phyloP scores from a whole-genome alignment of 805 yeast species.

The Metschnikowia baotianmanensis region DNA sequence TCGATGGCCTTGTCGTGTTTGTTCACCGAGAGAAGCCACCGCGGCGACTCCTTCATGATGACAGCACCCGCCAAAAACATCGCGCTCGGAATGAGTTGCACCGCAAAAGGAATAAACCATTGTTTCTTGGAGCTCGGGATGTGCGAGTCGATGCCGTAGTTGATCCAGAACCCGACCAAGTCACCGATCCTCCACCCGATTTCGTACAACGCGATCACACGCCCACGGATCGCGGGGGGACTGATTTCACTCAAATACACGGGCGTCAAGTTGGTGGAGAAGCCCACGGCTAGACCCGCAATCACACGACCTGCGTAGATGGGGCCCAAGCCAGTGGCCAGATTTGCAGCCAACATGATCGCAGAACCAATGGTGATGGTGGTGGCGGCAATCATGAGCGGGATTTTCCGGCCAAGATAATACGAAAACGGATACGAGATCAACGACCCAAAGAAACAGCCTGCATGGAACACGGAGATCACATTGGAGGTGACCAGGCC shows the following conservation, averaged over 20 bases:
- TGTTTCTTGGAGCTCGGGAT: conserved; percentile 27
- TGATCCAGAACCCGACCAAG: conserved; percentile 39
- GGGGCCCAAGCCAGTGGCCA: conserved; percentile 31
- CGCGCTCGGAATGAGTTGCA: conserved; percentile 38
- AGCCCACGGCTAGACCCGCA: conserved; percentile 37
- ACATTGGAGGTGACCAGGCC: conserved; percentile 29
- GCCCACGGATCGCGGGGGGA: conserved; percentile 38
- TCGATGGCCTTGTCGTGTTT: conserved; percentile 31
- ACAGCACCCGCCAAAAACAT: conserved; percentile 32
- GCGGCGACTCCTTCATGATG: conserved; percentile 34
- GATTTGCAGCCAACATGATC: conserved; percentile 33
- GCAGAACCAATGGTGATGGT: conserved; percentile 37
- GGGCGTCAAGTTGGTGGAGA: conserved; percentile 36
- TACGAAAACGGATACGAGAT: conserved; percentile 36
- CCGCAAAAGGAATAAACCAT: conserved; percentile 41
- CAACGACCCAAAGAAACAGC: conserved; percentile 40
- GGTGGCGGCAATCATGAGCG: conserved; percentile 32
- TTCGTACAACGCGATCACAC: conserved; percentile 32
- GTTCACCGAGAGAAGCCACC: conserved; percentile 36
- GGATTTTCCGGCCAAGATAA: conserved; percentile 32
- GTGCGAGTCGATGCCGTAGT: conserved; percentile 32
- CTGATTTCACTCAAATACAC: conserved; percentile 35
- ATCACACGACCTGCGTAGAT: conserved; percentile 37
- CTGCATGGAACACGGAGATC: conserved; percentile 40
- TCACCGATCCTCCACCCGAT: conserved; percentile 41